Evolutionary conservation across 73 alveolate species (phyloP), one percentile per base, ranked within the genome.

Genomic region (Paramecium biaurelia): DNA sequence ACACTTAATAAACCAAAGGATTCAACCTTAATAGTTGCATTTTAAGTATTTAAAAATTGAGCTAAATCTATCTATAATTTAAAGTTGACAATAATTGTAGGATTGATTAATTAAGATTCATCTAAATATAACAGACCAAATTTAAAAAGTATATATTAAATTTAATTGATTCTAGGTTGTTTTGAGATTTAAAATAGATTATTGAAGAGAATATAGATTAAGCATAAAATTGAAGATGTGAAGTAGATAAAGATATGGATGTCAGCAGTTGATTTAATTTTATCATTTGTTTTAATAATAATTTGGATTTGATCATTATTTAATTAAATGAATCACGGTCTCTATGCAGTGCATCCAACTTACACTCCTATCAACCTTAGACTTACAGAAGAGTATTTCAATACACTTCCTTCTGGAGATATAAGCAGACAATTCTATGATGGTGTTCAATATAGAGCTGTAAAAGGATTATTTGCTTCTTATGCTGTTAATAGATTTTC

Each of bases 381-480:
- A 43, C 47, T 89, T 21, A 92, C 94, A 70, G 84, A 82, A 32
- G 79, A 89, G 35, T 89, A 89, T 89, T 89, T 89, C 70, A 82
- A 89, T 28, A 70, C 85, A 58, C 84, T 89, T 24, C 94, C 94
- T n/a, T 18, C 79, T 70, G 74, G 63, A 24, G 94, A 89, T 34
- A 70, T 89, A 70, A 89, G 74, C 74, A 89, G 68, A 53, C 70
- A 89, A 70, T 89, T 57, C 57, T 89, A 70, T 41, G 94, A 67
- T 70, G 94, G 94, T 30, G 67, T 43, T 38, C 43, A 89, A 89
- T 89, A 89, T 38, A 0, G 86, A 72, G 86, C 86, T 72, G 59
- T 35, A 20, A 72, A 72, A 57, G 86, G 86, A 72, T 89, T 70
- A 7, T 58, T 63, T 63, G 41, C 49, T 30, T 21, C 84, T 6